Percentiles rank a stretch among this genome's conserved stretches.
phyloP scores from a whole-genome alignment of 2,329 filamentous ascomycete species.

The Leptoxyphium fumago region DNA sequence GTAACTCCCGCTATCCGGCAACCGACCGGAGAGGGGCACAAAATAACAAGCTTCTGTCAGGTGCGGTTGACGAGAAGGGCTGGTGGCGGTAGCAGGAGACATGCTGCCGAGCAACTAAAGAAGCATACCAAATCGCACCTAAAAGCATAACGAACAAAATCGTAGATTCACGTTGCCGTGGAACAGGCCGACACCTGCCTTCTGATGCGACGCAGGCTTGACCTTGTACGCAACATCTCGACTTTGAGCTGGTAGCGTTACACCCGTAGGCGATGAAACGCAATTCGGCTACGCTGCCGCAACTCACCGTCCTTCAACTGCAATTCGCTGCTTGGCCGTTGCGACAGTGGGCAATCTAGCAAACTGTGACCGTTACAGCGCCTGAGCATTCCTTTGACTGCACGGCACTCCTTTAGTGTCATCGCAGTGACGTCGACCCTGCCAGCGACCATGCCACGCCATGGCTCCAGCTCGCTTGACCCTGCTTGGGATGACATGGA shows the following conservation, averaged over 20 bases:
- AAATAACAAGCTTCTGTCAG: too few relatives aligned
- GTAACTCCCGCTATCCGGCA: too few relatives aligned
- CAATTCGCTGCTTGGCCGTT: not conserved
- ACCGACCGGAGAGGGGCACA: too few relatives aligned
- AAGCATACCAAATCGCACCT: too few relatives aligned
- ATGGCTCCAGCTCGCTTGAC: slow-evolving; percentile 28
- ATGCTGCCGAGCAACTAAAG: too few relatives aligned
- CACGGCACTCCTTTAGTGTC: not conserved
- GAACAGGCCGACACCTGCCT: too few relatives aligned
- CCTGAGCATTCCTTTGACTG: not conserved
- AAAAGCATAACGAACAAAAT: too few relatives aligned
- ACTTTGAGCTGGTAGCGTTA: not conserved
- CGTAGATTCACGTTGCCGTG: too few relatives aligned
- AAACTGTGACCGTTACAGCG: not conserved
- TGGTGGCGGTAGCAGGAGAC: too few relatives aligned
- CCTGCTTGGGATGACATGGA: slow-evolving; percentile 57
- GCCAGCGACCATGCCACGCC: slow-evolving; percentile 31
- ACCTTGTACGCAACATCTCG: not conserved
- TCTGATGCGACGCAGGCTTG: too few relatives aligned
- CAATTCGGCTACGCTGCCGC: not conserved
- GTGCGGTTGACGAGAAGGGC: too few relatives aligned
- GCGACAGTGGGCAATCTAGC: not conserved
- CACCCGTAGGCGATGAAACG: not conserved
- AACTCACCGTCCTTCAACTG: too few relatives aligned
- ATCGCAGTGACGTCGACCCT: slow-evolving; percentile 30